These are phyloP conservation scores for Allium cepa DNA, from an alignment of 106 monocot species.

Conservation along the genomic window DNA sequence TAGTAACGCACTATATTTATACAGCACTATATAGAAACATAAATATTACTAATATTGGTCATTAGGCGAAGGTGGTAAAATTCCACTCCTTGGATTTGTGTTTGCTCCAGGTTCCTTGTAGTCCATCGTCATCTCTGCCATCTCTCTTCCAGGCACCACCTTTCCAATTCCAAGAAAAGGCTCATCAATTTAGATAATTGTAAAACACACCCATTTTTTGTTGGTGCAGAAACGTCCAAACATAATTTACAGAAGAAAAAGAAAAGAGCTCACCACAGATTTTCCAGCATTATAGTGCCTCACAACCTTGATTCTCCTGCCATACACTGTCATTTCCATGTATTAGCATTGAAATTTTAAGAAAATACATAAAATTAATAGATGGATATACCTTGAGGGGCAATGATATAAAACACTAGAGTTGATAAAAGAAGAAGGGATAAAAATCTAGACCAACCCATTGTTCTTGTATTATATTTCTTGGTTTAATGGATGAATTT, in stretches of 20 bases:
- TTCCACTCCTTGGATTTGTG: slow-evolving; percentile 18
- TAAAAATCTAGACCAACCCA: slow-evolving; percentile 3
- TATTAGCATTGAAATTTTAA: background rate
- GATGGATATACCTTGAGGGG: slow-evolving; percentile 9
- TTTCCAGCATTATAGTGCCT: background rate
- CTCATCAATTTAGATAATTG: background rate
- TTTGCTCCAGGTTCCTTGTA: slow-evolving; percentile 27
- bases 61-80: slow-evolving; percentile 5
- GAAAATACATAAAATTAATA: background rate
- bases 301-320: slow-evolving; percentile 7
- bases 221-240: background rate
- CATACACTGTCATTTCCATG: slow-evolving; percentile 1
- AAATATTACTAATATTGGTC: background rate
- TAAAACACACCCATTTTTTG: background rate
- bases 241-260: background rate
- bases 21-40: no score
- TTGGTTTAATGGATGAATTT: no score
- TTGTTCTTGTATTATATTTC: background rate
- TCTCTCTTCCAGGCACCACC: background rate
- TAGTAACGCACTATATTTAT: no score
- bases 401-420: background rate
- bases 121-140: slow-evolving; percentile 15
- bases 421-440: slow-evolving; percentile 1
- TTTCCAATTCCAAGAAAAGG: background rate
- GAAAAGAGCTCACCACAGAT: background rate